These are phyloP conservation scores for Gracilaria vermiculophylla DNA, from an alignment of 23 red algal genomes.

Conservation along the genomic window DNA sequence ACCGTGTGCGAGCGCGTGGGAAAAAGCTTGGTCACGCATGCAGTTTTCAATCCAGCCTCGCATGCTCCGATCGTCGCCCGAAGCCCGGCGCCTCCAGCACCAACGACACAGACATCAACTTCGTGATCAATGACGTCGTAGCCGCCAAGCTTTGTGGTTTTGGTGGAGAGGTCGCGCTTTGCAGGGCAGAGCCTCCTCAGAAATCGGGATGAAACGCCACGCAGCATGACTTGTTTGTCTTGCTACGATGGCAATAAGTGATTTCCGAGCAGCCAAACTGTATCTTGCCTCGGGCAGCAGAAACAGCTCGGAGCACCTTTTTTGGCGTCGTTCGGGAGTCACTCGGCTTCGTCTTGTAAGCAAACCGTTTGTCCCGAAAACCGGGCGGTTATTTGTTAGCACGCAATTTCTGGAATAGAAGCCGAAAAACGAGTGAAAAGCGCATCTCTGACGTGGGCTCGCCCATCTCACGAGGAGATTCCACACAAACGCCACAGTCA, in stretches of 20 bases:
- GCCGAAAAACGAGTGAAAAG: neutral
- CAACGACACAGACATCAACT: constrained; percentile 85
- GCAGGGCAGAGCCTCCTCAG: neutral
- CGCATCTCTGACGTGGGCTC: too few species aligned
- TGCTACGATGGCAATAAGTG: too few species aligned
- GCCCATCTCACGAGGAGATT: too few species aligned
- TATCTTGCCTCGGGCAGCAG: too few species aligned
- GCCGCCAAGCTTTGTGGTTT: constrained; percentile 40
- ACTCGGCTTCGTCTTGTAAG: too few species aligned
- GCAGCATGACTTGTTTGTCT: constrained; percentile 4
- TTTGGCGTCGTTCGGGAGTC: too few species aligned
- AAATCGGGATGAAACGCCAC: neutral
- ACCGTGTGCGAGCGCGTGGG: constrained; percentile 95
- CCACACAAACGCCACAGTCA: too few species aligned
- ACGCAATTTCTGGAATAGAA: too few species aligned
- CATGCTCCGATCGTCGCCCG: constrained; percentile 88
- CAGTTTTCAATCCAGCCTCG: constrained; percentile 82
- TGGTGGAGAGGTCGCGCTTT: neutral
- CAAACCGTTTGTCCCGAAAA: too few species aligned
- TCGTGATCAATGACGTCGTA: constrained; percentile 89
- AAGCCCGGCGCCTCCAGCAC: constrained; percentile 92
- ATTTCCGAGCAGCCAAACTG: too few species aligned
- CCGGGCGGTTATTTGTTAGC: too few species aligned
- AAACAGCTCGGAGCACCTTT: too few species aligned
- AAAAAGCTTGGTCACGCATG: constrained; percentile 93